A percentile compares a stretch with the other conserved stretches of the same genome.
Evolutionary conservation across 805 yeast genomes (phyloP).

Genomic region (Candida ascalaphidarum): DNA sequence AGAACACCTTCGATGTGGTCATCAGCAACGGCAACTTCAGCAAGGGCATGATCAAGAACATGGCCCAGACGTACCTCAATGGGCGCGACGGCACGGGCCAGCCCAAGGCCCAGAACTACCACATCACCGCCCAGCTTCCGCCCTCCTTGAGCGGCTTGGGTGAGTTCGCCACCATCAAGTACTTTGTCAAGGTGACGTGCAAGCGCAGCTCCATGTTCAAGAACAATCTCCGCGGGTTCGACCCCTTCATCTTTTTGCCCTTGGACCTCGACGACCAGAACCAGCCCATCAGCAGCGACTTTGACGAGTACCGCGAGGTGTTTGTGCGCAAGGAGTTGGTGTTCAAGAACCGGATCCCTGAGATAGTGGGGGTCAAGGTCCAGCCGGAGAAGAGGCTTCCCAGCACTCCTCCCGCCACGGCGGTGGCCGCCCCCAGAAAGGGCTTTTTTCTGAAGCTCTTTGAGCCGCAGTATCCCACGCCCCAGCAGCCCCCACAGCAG

Average conservation of each 20-base stretch:
- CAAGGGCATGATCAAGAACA: constrained; percentile 7
- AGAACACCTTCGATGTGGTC: constrained; percentile 16
- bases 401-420: constrained; percentile 1
- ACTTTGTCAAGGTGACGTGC: constrained; percentile 56
- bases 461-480: no score
- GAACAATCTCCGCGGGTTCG: constrained; percentile 35
- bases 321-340: constrained; percentile 36
- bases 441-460: neutral
- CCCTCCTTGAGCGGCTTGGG: constrained; percentile 20
- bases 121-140: constrained; percentile 20
- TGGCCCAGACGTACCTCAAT: constrained; percentile 8
- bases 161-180: constrained; percentile 33
- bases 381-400: constrained; percentile 12
- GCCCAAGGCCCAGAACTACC: constrained; percentile 9
- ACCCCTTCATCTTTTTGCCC: constrained; percentile 50
- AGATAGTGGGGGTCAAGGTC: constrained; percentile 29
- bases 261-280: constrained; percentile 23
- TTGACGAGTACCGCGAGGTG: constrained; percentile 28
- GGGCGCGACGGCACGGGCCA: neutral
- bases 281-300: constrained; percentile 10
- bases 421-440: neutral
- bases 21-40: constrained; percentile 26
- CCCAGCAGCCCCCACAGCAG: neutral
- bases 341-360: constrained; percentile 33
- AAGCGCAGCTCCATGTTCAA: constrained; percentile 42